Percentiles rank a stretch among this genome's conserved stretches.
Conservation (phyloP, 345 rosid genomes). For the Eucalyptus polybractea region DNA sequence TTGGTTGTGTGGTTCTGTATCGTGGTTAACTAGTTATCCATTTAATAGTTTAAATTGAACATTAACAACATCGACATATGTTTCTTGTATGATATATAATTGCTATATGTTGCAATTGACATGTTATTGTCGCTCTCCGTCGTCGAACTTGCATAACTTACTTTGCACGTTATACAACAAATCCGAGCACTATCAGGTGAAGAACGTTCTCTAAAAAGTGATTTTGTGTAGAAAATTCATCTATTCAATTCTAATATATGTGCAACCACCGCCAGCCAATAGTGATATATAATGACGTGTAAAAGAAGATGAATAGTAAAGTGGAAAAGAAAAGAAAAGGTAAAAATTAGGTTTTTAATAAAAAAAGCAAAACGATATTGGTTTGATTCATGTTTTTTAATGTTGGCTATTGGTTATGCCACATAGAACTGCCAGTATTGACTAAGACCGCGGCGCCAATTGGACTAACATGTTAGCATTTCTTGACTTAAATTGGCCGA, state of each 20-base stretch:
- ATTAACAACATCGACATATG: background rate
- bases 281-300: background rate
- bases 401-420: too few species aligned
- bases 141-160: background rate
- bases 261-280: background rate
- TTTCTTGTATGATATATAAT: too few species aligned
- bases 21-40: background rate
- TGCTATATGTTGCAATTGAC: background rate
- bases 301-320: background rate
- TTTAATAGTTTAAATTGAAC: background rate
- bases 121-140: background rate
- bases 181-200: too few species aligned
- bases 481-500: too few species aligned
- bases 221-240: background rate
- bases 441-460: accelerated
- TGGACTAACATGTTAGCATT: too few species aligned
- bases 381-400: too few species aligned
- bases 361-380: background rate
- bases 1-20: background rate
- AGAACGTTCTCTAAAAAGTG: too few species aligned
- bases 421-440: background rate
- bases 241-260: background rate
- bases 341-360: too few species aligned
- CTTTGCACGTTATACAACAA: too few species aligned
- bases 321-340: background rate